These are phyloP conservation scores for Periconia macrospinosa DNA, from an alignment of 2,329 filamentous ascomycete genomes.

Conservation along the genomic window DNA sequence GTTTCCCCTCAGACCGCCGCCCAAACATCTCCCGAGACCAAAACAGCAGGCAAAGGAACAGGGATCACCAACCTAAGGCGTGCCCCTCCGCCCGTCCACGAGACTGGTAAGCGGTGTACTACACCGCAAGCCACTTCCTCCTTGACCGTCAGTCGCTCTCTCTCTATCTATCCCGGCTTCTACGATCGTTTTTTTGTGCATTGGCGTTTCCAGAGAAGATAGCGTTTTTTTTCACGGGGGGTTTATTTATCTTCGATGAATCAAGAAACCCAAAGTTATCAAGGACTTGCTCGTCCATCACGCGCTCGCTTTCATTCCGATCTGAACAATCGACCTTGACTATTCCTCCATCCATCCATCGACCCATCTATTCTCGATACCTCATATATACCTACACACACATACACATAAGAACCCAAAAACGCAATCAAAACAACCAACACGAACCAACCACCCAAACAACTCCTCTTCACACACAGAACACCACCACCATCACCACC, in stretches of 20 bases:
- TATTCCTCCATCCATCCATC: no score
- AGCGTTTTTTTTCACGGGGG: neutral
- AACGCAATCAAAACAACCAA: neutral
- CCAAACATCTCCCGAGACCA: no score
- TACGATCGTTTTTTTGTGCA: neutral
- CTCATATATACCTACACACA: no score
- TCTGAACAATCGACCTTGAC: neutral
- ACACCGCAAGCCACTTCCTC: neutral
- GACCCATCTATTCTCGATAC: no score
- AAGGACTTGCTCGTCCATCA: conserved; percentile 8
- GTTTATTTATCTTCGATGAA: conserved; percentile 8
- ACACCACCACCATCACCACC: neutral
- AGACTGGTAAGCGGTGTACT: neutral
- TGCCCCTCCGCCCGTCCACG: neutral
- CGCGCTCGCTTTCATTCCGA: conserved; percentile 3
- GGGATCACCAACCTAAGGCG: neutral
- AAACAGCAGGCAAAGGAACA: no score
- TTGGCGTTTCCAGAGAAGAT: no score
- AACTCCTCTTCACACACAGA: neutral
- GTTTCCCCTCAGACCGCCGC: no score
- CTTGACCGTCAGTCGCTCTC: neutral
- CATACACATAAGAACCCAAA: neutral
- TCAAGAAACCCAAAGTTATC: neutral
- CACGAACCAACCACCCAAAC: neutral
- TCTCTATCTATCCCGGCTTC: neutral